Base-by-base conservation (phyloP, 176 grass and related monocot genomes). In the Phragmites australis region DNA sequence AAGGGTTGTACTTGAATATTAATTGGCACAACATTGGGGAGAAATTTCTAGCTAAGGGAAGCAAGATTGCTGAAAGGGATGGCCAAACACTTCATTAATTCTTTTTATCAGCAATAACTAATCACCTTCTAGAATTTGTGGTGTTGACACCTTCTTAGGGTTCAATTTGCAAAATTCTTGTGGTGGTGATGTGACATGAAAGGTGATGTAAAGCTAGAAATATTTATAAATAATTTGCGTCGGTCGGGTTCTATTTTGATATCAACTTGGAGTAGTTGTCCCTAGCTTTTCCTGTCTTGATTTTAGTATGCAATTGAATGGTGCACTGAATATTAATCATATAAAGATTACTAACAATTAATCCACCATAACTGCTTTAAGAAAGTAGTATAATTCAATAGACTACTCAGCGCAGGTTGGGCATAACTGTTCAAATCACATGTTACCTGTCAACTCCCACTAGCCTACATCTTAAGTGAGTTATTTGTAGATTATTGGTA, bases 151-250 rank as follows among this genome's bases (percentile, higher is more conserved):
- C 57, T 82, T 86, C 65, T 74, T 82, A 86, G 60, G 73, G 78
- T 73, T 86, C 83, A 85, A 78, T 59, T 85, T 73, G 78, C 65
- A 65, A 42, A 82, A 82, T 81, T 78, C 78, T 86, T 66, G 51
- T 60, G 68, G 43, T 78, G 45, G 18, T 77, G 77, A 85, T 74
- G 72, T 72, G 86, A 88, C 11, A 65, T 23, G 70, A 74, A 88
- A 78, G 86, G 86, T 88, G 83, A 82, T 90, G 83, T 86, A 85
- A 90, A 90, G 83, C 59, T 86, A 52, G 30, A 25, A 44, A 67
- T 72, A 52, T 26, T 73, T 13, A 67, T 89, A 66, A 82, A 73
- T 7, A 68, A 67, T 32, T 72, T 6, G 57, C 51, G 46, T 80
- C 87, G 63, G 87, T 89, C 85, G 76, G 77, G 76, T 79, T 64